Conservation (phyloP, 108 stramenopile species). For the Cyclotella distinguenda region DNA sequence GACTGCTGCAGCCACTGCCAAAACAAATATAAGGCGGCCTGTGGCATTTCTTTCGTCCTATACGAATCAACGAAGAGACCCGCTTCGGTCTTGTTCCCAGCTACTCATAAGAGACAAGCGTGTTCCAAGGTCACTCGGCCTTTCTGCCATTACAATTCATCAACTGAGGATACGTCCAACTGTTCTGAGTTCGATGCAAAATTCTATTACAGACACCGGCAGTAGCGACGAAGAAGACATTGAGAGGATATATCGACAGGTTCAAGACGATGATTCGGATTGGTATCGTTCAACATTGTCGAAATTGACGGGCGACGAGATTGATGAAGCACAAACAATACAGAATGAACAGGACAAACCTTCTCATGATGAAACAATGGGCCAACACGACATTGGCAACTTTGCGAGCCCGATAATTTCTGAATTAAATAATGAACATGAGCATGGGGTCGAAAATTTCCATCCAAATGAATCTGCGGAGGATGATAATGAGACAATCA, state of each 20-base stretch:
- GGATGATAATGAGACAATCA: no score
- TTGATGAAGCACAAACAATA: not conserved
- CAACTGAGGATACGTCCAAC: no score
- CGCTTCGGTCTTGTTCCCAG: not conserved
- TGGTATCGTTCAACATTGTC: slow-evolving; percentile 41
- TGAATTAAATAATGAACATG: no score
- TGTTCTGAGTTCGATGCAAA: no score
- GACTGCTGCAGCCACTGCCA: no score
- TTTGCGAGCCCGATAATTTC: no score
- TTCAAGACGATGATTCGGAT: slow-evolving; percentile 50
- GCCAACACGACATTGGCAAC: not conserved
- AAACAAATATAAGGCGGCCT: not conserved
- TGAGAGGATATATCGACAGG: slow-evolving; percentile 39
- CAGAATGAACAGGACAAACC: not conserved
- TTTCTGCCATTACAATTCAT: no score
- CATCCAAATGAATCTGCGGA: no score
- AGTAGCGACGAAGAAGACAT: slow-evolving; percentile 18
- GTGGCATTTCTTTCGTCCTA: not conserved
- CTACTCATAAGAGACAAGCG: no score
- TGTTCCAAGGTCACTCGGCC: no score
- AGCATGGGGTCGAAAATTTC: no score
- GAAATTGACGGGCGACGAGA: slow-evolving; percentile 21
- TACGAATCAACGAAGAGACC: not conserved
- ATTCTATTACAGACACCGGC: not conserved
- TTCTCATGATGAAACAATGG: not conserved